Evolutionary conservation across 225 moss, liverwort and hornwort genomes (phyloP), one percentile per base, ranked within the genome.

Genomic region (Pleurozium schreberi): DNA sequence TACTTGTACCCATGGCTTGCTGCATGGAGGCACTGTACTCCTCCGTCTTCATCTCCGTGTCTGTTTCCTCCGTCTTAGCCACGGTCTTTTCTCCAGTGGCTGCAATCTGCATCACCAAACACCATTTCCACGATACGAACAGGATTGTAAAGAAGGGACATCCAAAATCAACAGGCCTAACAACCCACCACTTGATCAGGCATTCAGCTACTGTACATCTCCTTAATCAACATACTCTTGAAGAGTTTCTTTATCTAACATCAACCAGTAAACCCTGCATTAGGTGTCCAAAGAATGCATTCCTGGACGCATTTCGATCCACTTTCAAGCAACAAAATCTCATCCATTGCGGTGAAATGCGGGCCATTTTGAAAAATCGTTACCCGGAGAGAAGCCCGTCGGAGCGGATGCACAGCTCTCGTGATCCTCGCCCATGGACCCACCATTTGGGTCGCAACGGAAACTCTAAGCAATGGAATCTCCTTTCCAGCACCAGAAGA

Each of bases 1-100:
- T 92, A 96, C 96, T 91, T 91, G 96, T 95, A 75, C 97, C 98
- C 95, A 92, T 96, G 57, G 98, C 95, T 85, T 95, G 94, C 89
- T 97, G 98, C 98, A 98, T 98, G 58, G 91, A 92, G 18, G 91
- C 97, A 36, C 96, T 95, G 89, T 98, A 98, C 61, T 89, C 93
- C 74, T 95, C 98, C 6, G 97, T 93, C 88, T 96, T 95, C 43
- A 91, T 85, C 58, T 89, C 88, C 34, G 92, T n/a, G n/a, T n/a
- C n/a, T n/a, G n/a, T 91, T 75, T 94, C 96, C 70, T 96, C 95
- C n/a, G 88, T 85, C 70, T 88, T 83, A 73, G 90, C 93, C 52
- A 85, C 93, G 30, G 84, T 84, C 83, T 79, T 88, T 33, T 91
- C 93, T 88, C 91, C 92, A 57, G 81, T 90, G 71, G 97, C 98